Evolutionary conservation across 2,329 filamentous ascomycete species (phyloP).

Genomic region (Epichloe aotearoae): DNA sequence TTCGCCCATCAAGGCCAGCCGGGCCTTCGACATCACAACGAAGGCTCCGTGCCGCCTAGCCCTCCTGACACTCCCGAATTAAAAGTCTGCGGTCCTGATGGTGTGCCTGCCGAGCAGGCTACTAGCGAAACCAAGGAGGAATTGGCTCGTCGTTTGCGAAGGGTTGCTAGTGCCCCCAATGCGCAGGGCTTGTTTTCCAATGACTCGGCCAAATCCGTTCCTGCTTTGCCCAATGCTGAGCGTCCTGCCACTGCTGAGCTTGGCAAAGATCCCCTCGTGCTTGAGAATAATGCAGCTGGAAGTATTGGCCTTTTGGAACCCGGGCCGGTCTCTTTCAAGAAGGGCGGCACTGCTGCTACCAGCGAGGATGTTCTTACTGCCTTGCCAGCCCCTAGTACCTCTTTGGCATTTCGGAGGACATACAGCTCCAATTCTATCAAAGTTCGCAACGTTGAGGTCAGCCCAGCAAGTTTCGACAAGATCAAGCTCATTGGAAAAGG

Average conservation of each 20-base stretch:
- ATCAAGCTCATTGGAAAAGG: conserved; percentile 99
- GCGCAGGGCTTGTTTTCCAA: conserved; percentile 78
- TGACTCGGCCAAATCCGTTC: conserved; percentile 10
- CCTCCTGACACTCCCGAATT: conserved; percentile 80
- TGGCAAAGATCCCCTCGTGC: conserved; percentile 62
- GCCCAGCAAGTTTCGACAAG: conserved; percentile 94
- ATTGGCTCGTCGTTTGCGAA: conserved; percentile 77
- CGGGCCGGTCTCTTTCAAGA: conserved; percentile 15
- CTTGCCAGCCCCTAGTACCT: conserved; percentile 52
- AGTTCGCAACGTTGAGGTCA: conserved; percentile 90
- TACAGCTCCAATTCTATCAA: conserved; percentile 99
- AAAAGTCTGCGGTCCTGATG: conserved; percentile 56
- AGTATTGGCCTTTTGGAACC: conserved; percentile 17
- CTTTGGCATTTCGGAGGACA: conserved; percentile 75
- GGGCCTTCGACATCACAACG: conserved; percentile 85
- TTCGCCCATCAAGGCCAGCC: conserved; percentile 94
- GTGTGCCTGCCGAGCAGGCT: conserved; percentile 50
- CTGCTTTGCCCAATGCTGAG: conserved; percentile 36
- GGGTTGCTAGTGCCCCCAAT: conserved; percentile 93
- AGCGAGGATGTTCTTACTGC: conserved; percentile 42
- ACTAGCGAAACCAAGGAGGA: conserved; percentile 82
- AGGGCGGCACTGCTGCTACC: conserved; percentile 25
- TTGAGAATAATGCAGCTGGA: conserved; percentile 28
- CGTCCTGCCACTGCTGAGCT: conserved; percentile 77
- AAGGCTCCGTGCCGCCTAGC: conserved; percentile 81